Evolutionary conservation across 2,329 filamentous ascomycete genomes (phyloP), one percentile per base, ranked within the genome.

Genomic region (Drechslerella coelobrocha): DNA sequence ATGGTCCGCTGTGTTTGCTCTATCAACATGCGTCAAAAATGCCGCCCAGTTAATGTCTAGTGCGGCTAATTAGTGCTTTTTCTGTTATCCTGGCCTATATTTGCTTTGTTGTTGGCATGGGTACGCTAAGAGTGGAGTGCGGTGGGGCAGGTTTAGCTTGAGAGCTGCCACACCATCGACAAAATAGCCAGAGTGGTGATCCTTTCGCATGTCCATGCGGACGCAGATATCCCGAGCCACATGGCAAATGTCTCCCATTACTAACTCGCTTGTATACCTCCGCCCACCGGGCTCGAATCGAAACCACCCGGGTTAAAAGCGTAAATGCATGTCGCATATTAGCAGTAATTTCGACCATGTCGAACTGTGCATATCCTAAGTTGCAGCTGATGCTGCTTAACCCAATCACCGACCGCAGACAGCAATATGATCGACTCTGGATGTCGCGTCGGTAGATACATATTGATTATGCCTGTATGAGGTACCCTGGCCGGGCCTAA

Each of bases 1-100:
- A 56, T 57, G 56, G 62, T 54, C 65, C 57, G 65, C 19, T 48
- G 52, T 69, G 65, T 69, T 69, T 69, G 65, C 65, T 43, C 37
- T 43, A 45, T 19, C 41, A 10, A 45, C 12, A 23, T 45, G 41
- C 41, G 41, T 45, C 41, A 21, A 45, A 19, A 45, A 45, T 45
- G 41, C 41, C 41, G 41, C 41, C 19, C 19, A 21, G 19, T 19
- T 14, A 3, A 17, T 45, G 41, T 23, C 14, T 21, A 19, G 41
- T 45, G 41, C 41, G 41, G 41, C 41, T 45, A 45, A 23, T 21
- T 21, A 6, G 4, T 45, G 19, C 41, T 45, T 45, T 45, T 41
- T 23, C 19, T 21, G 41, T 17, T 2, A 45, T 19, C 41, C 8
- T 17, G 19, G 8, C 10, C 41, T 9, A 45, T 45, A 45, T 45